Evolutionary conservation across 2,329 filamentous ascomycete genomes (phyloP), one percentile per base, ranked within the genome.

Genomic region (Phialemoniopsis sp.): DNA sequence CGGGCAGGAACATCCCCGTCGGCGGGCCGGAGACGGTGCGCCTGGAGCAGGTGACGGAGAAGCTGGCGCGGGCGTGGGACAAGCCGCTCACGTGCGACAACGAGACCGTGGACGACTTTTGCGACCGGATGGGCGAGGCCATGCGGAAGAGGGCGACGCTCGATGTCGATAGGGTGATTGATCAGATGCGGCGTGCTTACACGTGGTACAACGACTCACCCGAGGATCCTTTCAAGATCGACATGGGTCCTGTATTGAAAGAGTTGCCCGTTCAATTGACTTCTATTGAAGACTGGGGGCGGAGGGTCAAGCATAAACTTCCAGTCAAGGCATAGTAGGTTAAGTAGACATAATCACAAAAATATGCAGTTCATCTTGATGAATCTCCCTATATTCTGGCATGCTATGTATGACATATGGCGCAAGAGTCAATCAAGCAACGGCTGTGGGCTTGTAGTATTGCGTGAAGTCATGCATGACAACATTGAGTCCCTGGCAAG

Each of bases 171-270:
- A 46, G 44, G 12, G 52, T 64, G 18, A 48, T 63, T 9, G 53
- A 43, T 15, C 58, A 66, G 52, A 66, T 64, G 63, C 61, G 58
- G 46, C 61, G 54, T 46, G 62, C 62, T 8, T 64, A 65, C 45
- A 61, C 62, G 7, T 62, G 59, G 44, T 65, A 66, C 44, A 63
- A 64, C 26, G 58, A 66, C 40, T 50, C 55, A 13, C 53, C 54
- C 13, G 59, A 63, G 15, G 52, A 58, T 37, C 60, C 60, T 18
- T 66, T 66, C 40, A 56, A 56, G 17, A 48, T 64, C 14, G 55
- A 66, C 41, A 64, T 65, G 63, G 44, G 37, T 1, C 46, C 54
- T 4, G 50, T 64, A 4, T 36, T 60, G 39, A 41, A 55, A 32
- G 57, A 60, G 35, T 40, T 64, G 36, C 54, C 55, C 7, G 50